Evolutionary conservation across 306 rosid genomes (phyloP).

Genomic region (Glycyrrhiza uralensis): DNA sequence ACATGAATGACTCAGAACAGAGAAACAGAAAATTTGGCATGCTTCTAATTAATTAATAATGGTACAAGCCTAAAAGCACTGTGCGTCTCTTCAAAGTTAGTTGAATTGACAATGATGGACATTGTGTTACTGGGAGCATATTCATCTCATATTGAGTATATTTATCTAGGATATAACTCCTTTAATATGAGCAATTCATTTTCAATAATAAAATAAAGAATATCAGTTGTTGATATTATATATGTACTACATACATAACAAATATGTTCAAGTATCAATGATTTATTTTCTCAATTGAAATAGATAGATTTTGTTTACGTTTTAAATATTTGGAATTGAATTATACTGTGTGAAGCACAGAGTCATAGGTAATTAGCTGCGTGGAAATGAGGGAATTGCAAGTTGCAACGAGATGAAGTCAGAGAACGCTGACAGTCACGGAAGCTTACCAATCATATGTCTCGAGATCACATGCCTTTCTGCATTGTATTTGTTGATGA

Average conservation of each 20-base stretch:
- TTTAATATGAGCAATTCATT: too few species aligned
- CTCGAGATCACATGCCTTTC: conserved; percentile 26
- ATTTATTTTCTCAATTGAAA: too few species aligned
- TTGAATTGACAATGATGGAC: not conserved
- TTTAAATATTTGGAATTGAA: not conserved
- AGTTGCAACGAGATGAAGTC: not conserved
- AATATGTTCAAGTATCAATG: too few species aligned
- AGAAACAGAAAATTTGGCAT: conserved; percentile 2
- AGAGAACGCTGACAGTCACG: not conserved
- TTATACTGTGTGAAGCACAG: not conserved
- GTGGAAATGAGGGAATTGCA: conserved; percentile 8
- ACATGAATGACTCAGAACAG: not conserved
- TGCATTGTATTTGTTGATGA: too few species aligned
- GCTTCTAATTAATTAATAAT: not conserved
- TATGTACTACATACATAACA: too few species aligned
- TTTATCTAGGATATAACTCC: too few species aligned
- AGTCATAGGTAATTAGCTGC: not conserved
- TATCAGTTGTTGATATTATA: too few species aligned
- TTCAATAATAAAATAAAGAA: too few species aligned
- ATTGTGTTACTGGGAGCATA: not conserved
- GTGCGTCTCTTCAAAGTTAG: not conserved
- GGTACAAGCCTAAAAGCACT: not conserved
- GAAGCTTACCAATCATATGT: conserved; percentile 21
- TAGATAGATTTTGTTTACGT: not conserved
- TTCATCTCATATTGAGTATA: not conserved